These are phyloP conservation scores for Solanum boliviense DNA, from an alignment of 257 asterid species.

Conservation along the genomic window DNA sequence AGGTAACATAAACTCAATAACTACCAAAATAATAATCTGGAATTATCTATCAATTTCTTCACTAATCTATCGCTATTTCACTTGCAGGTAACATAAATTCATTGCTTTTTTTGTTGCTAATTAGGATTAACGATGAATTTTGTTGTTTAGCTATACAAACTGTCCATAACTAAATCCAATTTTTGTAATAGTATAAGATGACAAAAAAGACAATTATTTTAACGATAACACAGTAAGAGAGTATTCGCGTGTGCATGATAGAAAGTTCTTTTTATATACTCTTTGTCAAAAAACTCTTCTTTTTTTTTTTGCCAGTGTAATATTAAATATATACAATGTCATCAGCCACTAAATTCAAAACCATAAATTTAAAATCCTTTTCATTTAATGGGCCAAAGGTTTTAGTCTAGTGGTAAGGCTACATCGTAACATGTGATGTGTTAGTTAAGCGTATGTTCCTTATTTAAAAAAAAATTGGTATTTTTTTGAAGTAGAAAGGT, in stretches of 20 bases:
- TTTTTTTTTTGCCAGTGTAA: no score
- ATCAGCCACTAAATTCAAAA: neutral
- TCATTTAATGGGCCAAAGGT: neutral
- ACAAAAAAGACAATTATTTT: no score
- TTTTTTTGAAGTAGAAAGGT: neutral
- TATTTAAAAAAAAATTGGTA: no score
- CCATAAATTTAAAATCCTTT: neutral
- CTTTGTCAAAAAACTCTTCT: neutral
- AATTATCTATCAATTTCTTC: neutral
- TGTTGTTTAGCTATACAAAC: neutral
- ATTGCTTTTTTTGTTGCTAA: no score
- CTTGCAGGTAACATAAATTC: neutral
- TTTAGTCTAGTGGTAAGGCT: neutral
- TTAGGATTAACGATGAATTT: neutral
- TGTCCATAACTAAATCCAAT: neutral
- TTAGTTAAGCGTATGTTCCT: neutral
- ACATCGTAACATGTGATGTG: neutral
- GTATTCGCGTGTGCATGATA: neutral
- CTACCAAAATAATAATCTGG: neutral
- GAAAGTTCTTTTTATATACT: neutral
- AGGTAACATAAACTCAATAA: no score
- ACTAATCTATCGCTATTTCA: no score
- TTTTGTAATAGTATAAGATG: neutral
- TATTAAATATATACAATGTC: neutral
- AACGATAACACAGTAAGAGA: no score